Conservation (phyloP, 257 asterid genomes). For the Euphrasia confusa region DNA sequence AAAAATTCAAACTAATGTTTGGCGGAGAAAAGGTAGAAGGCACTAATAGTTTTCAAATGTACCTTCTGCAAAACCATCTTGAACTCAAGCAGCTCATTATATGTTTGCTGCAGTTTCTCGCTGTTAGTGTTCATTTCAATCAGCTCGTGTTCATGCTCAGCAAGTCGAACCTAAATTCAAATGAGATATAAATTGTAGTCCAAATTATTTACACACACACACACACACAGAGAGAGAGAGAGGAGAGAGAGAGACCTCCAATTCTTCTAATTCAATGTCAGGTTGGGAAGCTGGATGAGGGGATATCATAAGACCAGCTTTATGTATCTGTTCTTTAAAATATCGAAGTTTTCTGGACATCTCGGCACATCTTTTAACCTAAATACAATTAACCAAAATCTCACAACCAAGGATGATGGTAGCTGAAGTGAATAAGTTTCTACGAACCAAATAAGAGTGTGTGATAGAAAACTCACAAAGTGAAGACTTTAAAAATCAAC, state of each 20-base stretch:
- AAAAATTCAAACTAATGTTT: neutral
- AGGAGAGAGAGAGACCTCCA: conserved; percentile 55
- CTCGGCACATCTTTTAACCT: conserved; percentile 99
- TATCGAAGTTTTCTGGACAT: conserved; percentile 91
- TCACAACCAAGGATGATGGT: no score
- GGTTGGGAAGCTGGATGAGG: conserved; percentile 68
- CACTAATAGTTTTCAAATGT: conserved; percentile 24
- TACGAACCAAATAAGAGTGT: neutral
- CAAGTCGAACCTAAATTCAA: conserved; percentile 60
- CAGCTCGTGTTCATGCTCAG: conserved; percentile 95
- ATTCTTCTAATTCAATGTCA: conserved; percentile 82
- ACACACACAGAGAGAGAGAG: neutral
- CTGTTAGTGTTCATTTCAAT: conserved; percentile 88
- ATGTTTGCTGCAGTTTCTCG: conserved; percentile 78
- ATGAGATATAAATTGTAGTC: conserved; percentile 7
- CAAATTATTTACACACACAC: neutral
- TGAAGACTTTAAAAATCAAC: neutral
- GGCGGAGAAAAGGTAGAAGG: conserved; percentile 13
- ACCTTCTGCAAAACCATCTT: conserved; percentile 97
- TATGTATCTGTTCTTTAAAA: conserved; percentile 86
- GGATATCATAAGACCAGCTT: conserved; percentile 70
- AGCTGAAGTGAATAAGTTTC: no score
- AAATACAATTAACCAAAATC: conserved; percentile 22
- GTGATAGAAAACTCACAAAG: neutral
- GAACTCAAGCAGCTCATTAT: conserved; percentile 94